phyloP scores from a whole-genome alignment of 768 basidiomycete genomes.

The Boletales sp. region DNA sequence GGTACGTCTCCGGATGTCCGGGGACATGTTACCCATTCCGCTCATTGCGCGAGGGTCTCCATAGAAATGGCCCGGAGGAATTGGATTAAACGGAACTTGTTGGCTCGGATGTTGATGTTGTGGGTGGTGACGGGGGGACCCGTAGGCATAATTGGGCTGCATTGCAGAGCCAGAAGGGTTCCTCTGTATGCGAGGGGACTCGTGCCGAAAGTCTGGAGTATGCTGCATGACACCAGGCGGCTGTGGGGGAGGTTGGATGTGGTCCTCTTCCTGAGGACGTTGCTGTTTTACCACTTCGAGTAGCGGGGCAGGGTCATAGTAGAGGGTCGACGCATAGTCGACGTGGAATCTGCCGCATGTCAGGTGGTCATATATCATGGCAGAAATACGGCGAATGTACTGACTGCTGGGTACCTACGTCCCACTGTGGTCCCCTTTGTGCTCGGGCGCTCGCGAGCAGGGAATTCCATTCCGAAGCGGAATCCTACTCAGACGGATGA shows the following conservation, averaged over 20 bases:
- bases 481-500: constrained; percentile 42
- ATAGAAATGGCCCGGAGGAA: constrained; percentile 43
- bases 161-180: constrained; percentile 27
- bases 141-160: constrained; percentile 28
- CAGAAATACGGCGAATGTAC: constrained; percentile 23
- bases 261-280: constrained; percentile 28
- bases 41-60: constrained; percentile 27
- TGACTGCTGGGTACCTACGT: constrained; percentile 81
- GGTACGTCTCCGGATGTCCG: constrained; percentile 30
- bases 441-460: constrained; percentile 74
- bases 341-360: constrained; percentile 58
- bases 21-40: constrained; percentile 36
- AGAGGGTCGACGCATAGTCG: constrained; percentile 66
- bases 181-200: constrained; percentile 31
- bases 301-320: constrained; percentile 66
- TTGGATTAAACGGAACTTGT: constrained; percentile 22
- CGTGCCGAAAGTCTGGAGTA: constrained; percentile 32
- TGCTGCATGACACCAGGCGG: constrained; percentile 25
- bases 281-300: constrained; percentile 45
- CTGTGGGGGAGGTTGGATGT: constrained; percentile 15
- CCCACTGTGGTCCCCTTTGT: constrained; percentile 84
- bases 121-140: constrained; percentile 28
- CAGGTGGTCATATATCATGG: neutral
- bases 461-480: constrained; percentile 86
- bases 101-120: constrained; percentile 21